Evolutionary conservation across 305 asterid genomes (phyloP).

Genomic region (Fraxinus floribunda): DNA sequence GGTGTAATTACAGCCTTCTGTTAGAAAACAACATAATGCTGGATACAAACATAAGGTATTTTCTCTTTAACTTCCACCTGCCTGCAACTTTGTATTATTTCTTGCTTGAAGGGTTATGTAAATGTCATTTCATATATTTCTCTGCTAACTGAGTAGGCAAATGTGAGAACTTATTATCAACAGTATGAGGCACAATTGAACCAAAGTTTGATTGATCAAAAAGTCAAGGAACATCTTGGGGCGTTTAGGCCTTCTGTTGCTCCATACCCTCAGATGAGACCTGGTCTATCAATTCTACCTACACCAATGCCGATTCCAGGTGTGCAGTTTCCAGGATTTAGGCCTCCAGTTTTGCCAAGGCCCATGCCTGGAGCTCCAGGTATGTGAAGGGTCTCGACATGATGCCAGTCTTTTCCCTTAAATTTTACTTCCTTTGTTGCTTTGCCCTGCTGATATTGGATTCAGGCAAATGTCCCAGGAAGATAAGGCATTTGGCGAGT

Average conservation of each 20-base stretch:
- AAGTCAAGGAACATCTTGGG: slow-evolving; percentile 92
- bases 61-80: background rate
- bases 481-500: background rate
- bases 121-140: slow-evolving; percentile 1
- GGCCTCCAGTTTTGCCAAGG: slow-evolving; percentile 77
- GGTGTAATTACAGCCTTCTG: slow-evolving; percentile 82
- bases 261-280: slow-evolving; percentile 63
- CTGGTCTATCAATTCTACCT: slow-evolving; percentile 64
- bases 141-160: slow-evolving; percentile 55
- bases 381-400: slow-evolving; percentile 20
- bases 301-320: slow-evolving; percentile 55
- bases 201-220: slow-evolving; percentile 92
- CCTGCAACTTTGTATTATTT: background rate
- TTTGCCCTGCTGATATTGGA: slow-evolving; percentile 14
- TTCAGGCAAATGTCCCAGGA: background rate
- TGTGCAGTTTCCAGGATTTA: slow-evolving; percentile 60
- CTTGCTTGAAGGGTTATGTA: background rate
- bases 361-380: slow-evolving; percentile 79
- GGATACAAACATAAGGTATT: slow-evolving; percentile 97
- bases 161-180: slow-evolving; percentile 84
- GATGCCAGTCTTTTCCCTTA: background rate
- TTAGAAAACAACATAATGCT: slow-evolving; percentile 91
- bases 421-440: slow-evolving; percentile 6
- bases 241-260: slow-evolving; percentile 76
- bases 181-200: slow-evolving; percentile 94